These are phyloP conservation scores for Penicillium simplicissimum DNA, from an alignment of 495 filamentous ascomycete species.

Conservation along the genomic window DNA sequence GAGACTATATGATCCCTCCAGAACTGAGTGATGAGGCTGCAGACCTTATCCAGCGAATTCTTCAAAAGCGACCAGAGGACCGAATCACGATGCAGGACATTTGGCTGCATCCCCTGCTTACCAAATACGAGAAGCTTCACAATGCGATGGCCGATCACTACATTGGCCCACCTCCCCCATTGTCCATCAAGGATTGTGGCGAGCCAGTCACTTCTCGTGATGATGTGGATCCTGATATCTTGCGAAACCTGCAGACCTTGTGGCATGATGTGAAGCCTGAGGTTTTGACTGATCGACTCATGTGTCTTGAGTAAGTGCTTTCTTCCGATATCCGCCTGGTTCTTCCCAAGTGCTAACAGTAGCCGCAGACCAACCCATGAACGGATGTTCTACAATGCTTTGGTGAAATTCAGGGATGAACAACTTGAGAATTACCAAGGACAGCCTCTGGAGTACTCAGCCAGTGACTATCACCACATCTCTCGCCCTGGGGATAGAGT, in stretches of 20 bases:
- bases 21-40: constrained; percentile 69
- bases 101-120: constrained; percentile 80
- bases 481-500: constrained; percentile 40
- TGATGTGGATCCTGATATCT: constrained; percentile 74
- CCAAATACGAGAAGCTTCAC: constrained; percentile 71
- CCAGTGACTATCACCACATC: constrained; percentile 85
- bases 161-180: constrained; percentile 54
- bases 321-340: constrained; percentile 4
- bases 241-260: constrained; percentile 80
- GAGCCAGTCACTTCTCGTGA: constrained; percentile 47
- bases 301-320: constrained; percentile 63
- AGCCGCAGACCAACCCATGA: constrained; percentile 72
- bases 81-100: constrained; percentile 77
- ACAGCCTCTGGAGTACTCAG: constrained; percentile 70
- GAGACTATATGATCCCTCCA: constrained; percentile 69
- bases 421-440: constrained; percentile 80
- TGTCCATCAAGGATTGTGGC: constrained; percentile 56
- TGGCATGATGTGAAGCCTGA: constrained; percentile 81
- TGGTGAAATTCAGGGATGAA: constrained; percentile 76
- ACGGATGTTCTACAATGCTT: constrained; percentile 84
- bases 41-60: constrained; percentile 73
- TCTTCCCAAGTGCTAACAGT: neutral
- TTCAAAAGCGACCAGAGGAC: constrained; percentile 69
- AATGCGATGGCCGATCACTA: constrained; percentile 49
- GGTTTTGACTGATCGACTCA: constrained; percentile 64